Evolutionary conservation across 495 filamentous ascomycete species (phyloP).

Genomic region (Aspergillus homomorphus): DNA sequence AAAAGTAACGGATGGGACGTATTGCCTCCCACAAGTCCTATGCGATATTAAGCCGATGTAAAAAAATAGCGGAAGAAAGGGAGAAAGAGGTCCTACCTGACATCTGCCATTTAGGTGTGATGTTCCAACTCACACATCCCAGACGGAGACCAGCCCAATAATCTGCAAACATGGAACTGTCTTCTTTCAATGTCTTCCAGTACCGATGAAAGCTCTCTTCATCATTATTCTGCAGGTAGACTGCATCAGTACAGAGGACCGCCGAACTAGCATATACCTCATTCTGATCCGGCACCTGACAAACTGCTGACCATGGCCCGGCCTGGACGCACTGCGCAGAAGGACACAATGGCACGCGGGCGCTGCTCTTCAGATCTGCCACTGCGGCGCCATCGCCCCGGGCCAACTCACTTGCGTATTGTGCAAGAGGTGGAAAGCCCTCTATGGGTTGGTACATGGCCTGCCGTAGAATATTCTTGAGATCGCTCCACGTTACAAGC

Average conservation of each 20-base stretch:
- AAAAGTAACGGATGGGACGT: slow-evolving; percentile 60
- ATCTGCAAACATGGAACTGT: slow-evolving; percentile 52
- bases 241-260: slow-evolving; percentile 63
- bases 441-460: slow-evolving; percentile 57
- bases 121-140: slow-evolving; percentile 54
- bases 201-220: slow-evolving; percentile 45
- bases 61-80: too few species aligned
- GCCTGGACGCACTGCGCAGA: slow-evolving; percentile 34
- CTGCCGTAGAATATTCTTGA: slow-evolving; percentile 30
- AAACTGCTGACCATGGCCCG: slow-evolving; percentile 41
- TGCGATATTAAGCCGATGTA: neutral
- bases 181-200: slow-evolving; percentile 39
- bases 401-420: slow-evolving; percentile 51
- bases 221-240: slow-evolving; percentile 38
- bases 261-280: slow-evolving; percentile 44
- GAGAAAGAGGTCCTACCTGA: slow-evolving; percentile 24
- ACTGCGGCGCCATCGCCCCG: slow-evolving; percentile 51
- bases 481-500: slow-evolving; percentile 42
- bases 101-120: slow-evolving; percentile 58
- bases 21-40: slow-evolving; percentile 31
- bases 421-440: slow-evolving; percentile 55
- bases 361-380: slow-evolving; percentile 43
- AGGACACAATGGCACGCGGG: slow-evolving; percentile 33
- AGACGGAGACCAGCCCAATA: slow-evolving; percentile 57
- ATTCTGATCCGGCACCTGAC: slow-evolving; percentile 40